These are phyloP conservation scores for Pseudogymnoascus sp. DNA, from an alignment of 2,329 filamentous ascomycete genomes.

Conservation along the genomic window DNA sequence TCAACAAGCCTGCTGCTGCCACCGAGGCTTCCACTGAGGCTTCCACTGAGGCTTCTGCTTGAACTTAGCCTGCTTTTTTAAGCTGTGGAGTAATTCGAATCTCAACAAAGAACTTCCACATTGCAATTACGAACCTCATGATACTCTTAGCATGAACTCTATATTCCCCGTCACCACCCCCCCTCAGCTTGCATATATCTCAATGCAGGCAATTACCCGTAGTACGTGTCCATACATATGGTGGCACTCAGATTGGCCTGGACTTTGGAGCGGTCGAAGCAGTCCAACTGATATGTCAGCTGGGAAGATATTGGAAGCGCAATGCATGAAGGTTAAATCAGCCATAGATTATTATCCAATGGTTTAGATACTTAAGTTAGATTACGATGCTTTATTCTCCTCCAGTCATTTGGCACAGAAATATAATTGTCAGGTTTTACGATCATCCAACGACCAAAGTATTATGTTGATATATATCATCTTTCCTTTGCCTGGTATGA, in stretches of 20 bases:
- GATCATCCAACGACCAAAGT: neutral
- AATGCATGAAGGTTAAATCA: slow-evolving; percentile 9
- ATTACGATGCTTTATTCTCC: slow-evolving; percentile 8
- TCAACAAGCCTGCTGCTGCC: slow-evolving; percentile 43
- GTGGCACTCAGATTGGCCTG: slow-evolving; percentile 6
- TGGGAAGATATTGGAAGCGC: slow-evolving; percentile 8
- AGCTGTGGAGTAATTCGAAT: slow-evolving; percentile 2
- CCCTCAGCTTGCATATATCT: neutral
- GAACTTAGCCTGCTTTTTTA: neutral
- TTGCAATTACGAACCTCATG: slow-evolving; percentile 13
- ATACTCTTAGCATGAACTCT: slow-evolving; percentile 9
- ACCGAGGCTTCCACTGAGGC: neutral
- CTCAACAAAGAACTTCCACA: slow-evolving; percentile 9
- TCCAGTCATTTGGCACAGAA: slow-evolving; percentile 5
- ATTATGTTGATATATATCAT: neutral
- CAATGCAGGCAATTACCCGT: slow-evolving; percentile 4
- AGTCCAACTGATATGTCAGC: neutral
- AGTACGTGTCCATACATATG: slow-evolving; percentile 6
- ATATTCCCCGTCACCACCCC: slow-evolving; percentile 1
- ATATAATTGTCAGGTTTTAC: slow-evolving; percentile 4
- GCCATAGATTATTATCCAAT: slow-evolving; percentile 7
- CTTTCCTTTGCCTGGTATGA: too few species aligned
- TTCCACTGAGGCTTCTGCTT: slow-evolving; percentile 6
- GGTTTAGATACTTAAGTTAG: slow-evolving; percentile 10
- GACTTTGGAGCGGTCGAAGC: slow-evolving; percentile 1